These are phyloP conservation scores for Diddensiella santjacobensis DNA, from an alignment of 805 yeast genomes.

Conservation along the genomic window DNA sequence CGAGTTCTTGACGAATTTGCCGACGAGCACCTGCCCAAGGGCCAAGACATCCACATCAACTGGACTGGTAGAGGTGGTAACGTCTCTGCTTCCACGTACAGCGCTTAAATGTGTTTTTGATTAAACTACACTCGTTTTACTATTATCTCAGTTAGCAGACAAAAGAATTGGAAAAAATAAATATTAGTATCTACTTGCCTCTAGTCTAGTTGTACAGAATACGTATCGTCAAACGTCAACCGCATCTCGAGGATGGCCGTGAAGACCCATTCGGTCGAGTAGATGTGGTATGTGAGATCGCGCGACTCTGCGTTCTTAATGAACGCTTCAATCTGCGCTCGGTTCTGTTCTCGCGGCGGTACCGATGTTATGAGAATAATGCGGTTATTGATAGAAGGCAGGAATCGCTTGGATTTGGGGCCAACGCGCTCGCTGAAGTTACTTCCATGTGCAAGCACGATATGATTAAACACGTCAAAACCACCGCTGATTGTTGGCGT, in stretches of 20 bases:
- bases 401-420: conserved; percentile 11
- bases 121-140: background rate
- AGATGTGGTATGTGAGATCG: conserved; percentile 2
- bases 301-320: background rate
- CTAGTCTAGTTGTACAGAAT: background rate
- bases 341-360: background rate
- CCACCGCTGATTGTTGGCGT: conserved; percentile 62
- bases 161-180: too few species aligned
- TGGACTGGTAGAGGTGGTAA: conserved; percentile 99
- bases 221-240: background rate
- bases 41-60: conserved; percentile 87
- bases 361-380: conserved; percentile 11
- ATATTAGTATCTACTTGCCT: background rate
- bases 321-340: conserved; percentile 3
- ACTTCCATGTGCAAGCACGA: conserved; percentile 60
- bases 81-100: conserved; percentile 90
- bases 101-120: conserved; percentile 56
- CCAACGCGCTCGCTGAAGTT: conserved; percentile 29
- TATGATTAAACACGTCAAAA: conserved; percentile 48
- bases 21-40: conserved; percentile 70
- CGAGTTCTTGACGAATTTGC: conserved; percentile 85
- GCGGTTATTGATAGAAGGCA: background rate
- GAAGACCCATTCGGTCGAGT: conserved; percentile 19
- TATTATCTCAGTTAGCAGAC: background rate
- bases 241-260: conserved; percentile 14